These are phyloP conservation scores for Plasmodium knowlesi DNA, from an alignment of 169 alveolate genomes.

Conservation along the genomic window DNA sequence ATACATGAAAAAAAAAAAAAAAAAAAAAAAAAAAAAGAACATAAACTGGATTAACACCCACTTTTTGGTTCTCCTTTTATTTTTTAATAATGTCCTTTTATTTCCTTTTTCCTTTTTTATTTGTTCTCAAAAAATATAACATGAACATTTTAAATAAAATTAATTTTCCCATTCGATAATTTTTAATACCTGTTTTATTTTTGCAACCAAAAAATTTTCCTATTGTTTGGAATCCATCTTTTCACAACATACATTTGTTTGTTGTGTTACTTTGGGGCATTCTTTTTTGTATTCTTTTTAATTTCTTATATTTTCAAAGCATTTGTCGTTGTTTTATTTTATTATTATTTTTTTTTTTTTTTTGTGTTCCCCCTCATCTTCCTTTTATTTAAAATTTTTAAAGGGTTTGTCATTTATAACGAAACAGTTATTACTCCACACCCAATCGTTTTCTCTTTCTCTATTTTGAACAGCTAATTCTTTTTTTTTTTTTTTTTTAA, in stretches of 20 bases:
- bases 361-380: neutral
- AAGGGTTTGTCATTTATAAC: neutral
- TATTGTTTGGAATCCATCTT: neutral
- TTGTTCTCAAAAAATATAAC: neutral
- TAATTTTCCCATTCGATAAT: neutral
- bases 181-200: neutral
- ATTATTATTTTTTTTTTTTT: too few species aligned
- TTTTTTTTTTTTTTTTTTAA: slow-evolving; percentile 5
- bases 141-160: neutral
- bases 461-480: neutral
- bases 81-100: neutral
- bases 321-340: neutral
- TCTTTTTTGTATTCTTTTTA: neutral
- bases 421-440: neutral
- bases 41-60: neutral
- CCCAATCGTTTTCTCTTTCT: too few species aligned
- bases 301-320: neutral
- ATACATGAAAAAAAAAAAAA: neutral
- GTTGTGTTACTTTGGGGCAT: neutral
- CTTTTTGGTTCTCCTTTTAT: neutral
- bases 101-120: neutral
- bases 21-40: neutral
- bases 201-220: neutral
- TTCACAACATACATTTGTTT: neutral
- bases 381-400: neutral